These are phyloP conservation scores for Leccinum pellstonianum DNA, from an alignment of 768 basidiomycete species.

Conservation along the genomic window DNA sequence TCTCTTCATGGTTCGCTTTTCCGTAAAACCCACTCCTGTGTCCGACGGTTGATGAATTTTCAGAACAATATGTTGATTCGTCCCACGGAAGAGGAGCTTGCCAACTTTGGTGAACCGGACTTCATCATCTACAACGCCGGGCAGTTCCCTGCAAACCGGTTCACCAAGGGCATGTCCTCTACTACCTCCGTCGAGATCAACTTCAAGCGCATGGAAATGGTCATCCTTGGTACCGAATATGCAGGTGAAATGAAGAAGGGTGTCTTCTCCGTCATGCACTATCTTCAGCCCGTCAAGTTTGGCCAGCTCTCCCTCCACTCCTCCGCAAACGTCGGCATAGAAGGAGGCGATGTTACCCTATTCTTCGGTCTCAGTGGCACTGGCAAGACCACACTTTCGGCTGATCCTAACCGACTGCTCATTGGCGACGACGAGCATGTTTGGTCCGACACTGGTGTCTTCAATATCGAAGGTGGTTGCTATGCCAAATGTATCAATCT, in stretches of 20 bases:
- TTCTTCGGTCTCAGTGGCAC: constrained; percentile 99
- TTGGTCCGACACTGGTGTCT: constrained; percentile 98
- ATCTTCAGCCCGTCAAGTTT: constrained; percentile 97
- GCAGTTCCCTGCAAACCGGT: constrained; percentile 99
- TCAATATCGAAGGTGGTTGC: constrained; percentile 99
- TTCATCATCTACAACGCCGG: constrained; percentile 99
- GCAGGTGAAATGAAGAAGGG: constrained; percentile 99
- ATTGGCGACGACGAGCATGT: constrained; percentile 99
- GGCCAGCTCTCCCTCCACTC: constrained; percentile 97
- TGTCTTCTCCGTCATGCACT: constrained; percentile 99
- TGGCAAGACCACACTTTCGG: constrained; percentile 97
- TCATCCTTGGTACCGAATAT: constrained; percentile 97
- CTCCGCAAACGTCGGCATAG: constrained; percentile 92
- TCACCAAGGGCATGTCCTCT: constrained; percentile 99
- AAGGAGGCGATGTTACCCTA: constrained; percentile 89
- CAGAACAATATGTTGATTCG: constrained; percentile 99
- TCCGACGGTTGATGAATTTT: constrained; percentile 2
- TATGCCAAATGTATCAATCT: constrained; percentile 99
- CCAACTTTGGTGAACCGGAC: constrained; percentile 94
- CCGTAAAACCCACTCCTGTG: constrained; percentile 6
- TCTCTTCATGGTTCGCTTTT: constrained; percentile 82
- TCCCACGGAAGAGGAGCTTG: constrained; percentile 91
- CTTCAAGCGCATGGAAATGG: constrained; percentile 99
- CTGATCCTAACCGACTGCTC: constrained; percentile 89
- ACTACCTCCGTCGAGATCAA: constrained; percentile 99